phyloP scores from a whole-genome alignment of 129 eudicot species.

The Glebionis coronaria region DNA sequence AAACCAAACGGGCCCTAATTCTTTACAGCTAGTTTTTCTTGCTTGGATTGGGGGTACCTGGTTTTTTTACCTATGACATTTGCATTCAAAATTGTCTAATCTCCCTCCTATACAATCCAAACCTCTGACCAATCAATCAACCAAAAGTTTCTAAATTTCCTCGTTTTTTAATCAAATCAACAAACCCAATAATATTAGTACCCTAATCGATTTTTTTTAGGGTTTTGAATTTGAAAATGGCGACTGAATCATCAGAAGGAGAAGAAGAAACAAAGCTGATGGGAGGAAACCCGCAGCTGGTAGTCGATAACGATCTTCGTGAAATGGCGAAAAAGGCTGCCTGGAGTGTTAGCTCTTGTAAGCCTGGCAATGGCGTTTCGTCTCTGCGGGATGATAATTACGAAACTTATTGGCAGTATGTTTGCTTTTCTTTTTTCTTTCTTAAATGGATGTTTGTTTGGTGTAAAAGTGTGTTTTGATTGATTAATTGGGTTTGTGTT shows the following conservation, averaged over 20 bases:
- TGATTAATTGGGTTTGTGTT: slow-evolving; percentile 12
- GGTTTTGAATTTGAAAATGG: slow-evolving; percentile 38
- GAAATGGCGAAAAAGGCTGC: slow-evolving; percentile 94
- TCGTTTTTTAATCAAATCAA: neutral
- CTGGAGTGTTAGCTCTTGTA: slow-evolving; percentile 98
- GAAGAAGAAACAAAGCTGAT: slow-evolving; percentile 83
- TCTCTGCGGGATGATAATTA: slow-evolving; percentile 85
- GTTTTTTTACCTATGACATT: too few relatives aligned
- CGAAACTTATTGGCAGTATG: slow-evolving; percentile 94
- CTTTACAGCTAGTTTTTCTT: too few relatives aligned
- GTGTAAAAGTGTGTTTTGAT: slow-evolving; percentile 9
- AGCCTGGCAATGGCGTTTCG: slow-evolving; percentile 84
- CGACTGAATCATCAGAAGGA: slow-evolving; percentile 91
- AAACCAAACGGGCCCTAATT: too few relatives aligned
- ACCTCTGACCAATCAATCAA: too few relatives aligned
- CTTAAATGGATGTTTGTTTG: slow-evolving; percentile 5
- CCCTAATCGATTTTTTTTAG: neutral
- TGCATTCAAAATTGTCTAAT: too few relatives aligned
- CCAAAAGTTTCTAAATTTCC: too few relatives aligned
- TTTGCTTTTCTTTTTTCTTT: neutral
- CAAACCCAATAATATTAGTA: neutral
- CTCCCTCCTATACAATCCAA: too few relatives aligned
- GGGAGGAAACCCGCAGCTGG: slow-evolving; percentile 68
- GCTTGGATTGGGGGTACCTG: too few relatives aligned
- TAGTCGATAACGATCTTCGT: slow-evolving; percentile 68